A percentile compares a stretch with the other conserved stretches of the same genome.
Conservation (phyloP, 495 filamentous ascomycete species). For the Neurospora sp. region DNA sequence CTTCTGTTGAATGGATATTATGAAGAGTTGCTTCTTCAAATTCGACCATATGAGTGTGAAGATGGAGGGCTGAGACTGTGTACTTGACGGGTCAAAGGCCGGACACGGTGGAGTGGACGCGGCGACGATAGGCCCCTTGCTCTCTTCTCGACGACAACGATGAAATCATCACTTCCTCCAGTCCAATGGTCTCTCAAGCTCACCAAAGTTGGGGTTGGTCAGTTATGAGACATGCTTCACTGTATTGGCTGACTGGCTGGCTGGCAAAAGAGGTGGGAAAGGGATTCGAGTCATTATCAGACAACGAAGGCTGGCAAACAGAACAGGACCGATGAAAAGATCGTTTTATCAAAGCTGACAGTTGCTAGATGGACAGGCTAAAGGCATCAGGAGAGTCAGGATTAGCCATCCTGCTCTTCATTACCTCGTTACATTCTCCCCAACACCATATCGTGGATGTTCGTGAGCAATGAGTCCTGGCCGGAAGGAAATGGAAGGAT, state of each 20-base stretch:
- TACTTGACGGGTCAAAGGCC: background rate
- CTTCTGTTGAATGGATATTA: background rate
- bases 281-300: background rate
- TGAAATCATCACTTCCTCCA: background rate
- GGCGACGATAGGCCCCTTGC: background rate
- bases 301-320: background rate
- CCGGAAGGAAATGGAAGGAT: no score
- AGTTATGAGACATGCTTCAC: background rate
- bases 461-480: no score
- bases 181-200: background rate
- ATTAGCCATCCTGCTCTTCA: no score
- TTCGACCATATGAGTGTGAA: background rate
- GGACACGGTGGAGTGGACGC: background rate
- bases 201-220: background rate
- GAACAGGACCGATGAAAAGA: background rate
- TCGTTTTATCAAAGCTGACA: background rate
- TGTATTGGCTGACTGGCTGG: background rate
- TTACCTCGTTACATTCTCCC: no score
- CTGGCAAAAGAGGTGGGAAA: background rate
- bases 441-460: no score
- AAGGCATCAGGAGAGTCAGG: no score
- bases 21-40: background rate
- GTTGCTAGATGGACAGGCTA: background rate
- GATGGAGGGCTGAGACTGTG: background rate
- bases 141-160: background rate